phyloP scores from a whole-genome alignment of 352 stramenopile genomes.

The Labyrinthula sp. region DNA sequence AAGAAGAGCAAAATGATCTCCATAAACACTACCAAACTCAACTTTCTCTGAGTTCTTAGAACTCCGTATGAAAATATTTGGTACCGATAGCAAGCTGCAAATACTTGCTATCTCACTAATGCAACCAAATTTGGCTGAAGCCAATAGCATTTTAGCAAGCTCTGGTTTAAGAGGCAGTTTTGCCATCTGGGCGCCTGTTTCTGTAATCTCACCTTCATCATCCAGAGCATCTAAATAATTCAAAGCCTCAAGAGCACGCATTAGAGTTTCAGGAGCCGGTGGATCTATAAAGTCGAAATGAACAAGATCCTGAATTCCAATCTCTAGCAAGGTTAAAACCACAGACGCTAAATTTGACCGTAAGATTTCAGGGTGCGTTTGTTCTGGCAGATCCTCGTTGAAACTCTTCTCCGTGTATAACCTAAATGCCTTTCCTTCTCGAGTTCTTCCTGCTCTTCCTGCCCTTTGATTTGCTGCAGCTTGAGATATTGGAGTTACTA shows the following conservation, averaged over 20 bases:
- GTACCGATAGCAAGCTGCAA: conserved; percentile 83
- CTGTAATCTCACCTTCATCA: conserved; percentile 84
- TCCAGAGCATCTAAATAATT: conserved; percentile 91
- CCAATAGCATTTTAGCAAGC: conserved; percentile 87
- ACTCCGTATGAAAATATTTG: conserved; percentile 76
- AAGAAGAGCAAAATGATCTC: conserved; percentile 89
- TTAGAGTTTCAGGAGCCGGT: conserved; percentile 87
- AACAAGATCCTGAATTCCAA: conserved; percentile 95
- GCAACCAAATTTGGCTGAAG: conserved; percentile 61
- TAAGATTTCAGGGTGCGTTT: conserved; percentile 96
- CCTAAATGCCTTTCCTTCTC: conserved; percentile 88
- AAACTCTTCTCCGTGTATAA: conserved; percentile 96
- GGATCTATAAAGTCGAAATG: conserved; percentile 99
- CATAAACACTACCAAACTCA: conserved; percentile 34
- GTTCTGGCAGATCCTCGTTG: conserved; percentile 83
- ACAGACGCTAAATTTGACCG: conserved; percentile 79
- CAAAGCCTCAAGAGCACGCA: conserved; percentile 88
- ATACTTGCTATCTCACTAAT: conserved; percentile 89
- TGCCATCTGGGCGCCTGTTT: conserved; percentile 67
- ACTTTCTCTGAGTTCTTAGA: conserved; percentile 84
- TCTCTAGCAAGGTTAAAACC: conserved; percentile 86
- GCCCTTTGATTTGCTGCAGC: conserved; percentile 63
- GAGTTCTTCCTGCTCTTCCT: conserved; percentile 77
- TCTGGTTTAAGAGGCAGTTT: conserved; percentile 89
- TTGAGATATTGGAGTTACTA: conserved; percentile 84